A percentile compares a stretch with the other conserved stretches of the same genome.
These are phyloP conservation scores for Colletotrichum plurivorum DNA, from an alignment of 2,329 filamentous ascomycete genomes.

Conservation along the genomic window DNA sequence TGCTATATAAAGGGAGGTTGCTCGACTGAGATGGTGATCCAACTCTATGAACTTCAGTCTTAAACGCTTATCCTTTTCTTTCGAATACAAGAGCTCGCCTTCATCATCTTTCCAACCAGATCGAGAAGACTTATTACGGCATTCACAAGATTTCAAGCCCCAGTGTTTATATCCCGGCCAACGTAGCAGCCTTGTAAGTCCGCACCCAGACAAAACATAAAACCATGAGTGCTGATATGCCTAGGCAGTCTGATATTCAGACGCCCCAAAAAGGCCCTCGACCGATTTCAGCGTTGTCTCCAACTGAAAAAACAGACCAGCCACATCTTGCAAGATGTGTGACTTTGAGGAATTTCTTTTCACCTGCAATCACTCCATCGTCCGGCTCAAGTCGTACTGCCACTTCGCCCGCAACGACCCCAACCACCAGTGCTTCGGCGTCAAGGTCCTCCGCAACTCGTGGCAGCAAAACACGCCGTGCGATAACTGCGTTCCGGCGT, in stretches of 20 bases:
- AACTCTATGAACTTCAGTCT: no score
- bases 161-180: no score
- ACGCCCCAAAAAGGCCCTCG: background rate
- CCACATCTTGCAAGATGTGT: conserved; percentile 67
- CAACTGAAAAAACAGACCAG: background rate
- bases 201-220: no score
- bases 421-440: conserved; percentile 76
- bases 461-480: conserved; percentile 70
- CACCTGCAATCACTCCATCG: conserved; percentile 72
- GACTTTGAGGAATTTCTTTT: conserved; percentile 80
- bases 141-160: no score
- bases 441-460: conserved; percentile 75
- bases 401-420: conserved; percentile 82
- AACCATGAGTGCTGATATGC: no score
- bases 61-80: no score
- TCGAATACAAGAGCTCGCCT: no score
- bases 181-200: no score
- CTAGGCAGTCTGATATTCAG: background rate
- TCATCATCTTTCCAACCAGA: no score
- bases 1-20: conserved; percentile 16
- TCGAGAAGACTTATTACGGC: no score
- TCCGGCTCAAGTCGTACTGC: conserved; percentile 77
- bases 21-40: background rate
- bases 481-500: conserved; percentile 57
- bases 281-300: background rate